Conservation (phyloP, 768 basidiomycete species). For the Amanita rimosa region DNA sequence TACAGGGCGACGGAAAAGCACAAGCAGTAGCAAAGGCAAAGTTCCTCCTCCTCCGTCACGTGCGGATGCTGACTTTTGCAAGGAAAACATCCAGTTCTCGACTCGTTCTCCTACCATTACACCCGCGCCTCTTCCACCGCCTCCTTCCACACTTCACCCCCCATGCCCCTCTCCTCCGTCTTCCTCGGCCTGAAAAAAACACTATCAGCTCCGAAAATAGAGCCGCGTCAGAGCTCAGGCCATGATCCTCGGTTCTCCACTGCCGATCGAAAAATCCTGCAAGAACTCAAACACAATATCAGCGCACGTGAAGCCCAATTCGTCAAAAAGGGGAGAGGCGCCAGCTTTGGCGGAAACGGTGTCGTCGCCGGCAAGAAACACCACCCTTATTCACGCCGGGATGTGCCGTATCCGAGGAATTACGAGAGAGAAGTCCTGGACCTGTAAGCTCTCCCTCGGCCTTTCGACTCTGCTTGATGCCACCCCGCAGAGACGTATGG, state of each 20-base stretch:
- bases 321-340: slow-evolving; percentile 31
- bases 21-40: slow-evolving; percentile 15
- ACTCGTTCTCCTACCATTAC: not conserved
- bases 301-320: slow-evolving; percentile 47
- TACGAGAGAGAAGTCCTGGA: slow-evolving; percentile 56
- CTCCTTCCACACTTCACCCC: not conserved
- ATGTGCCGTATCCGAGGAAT: slow-evolving; percentile 60
- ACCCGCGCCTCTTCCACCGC: slow-evolving; percentile 2
- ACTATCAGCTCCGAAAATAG: slow-evolving; percentile 3
- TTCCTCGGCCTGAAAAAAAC: slow-evolving; percentile 7
- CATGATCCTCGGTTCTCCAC: slow-evolving; percentile 38
- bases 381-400: slow-evolving; percentile 36
- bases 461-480: slow-evolving; percentile 7
- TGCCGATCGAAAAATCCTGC: slow-evolving; percentile 47
- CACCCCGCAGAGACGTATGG: slow-evolving; percentile 50
- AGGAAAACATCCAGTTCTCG: not conserved
- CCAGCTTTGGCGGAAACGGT: slow-evolving; percentile 18
- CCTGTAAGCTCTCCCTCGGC: slow-evolving; percentile 34
- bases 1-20: slow-evolving; percentile 22
- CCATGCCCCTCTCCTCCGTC: slow-evolving; percentile 5
- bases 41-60: slow-evolving; percentile 4
- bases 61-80: slow-evolving; percentile 1
- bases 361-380: slow-evolving; percentile 34
- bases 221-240: not conserved
- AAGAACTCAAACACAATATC: slow-evolving; percentile 42